phyloP scores from a whole-genome alignment of 148 eudicot genomes.

The Polygonum maritimum region DNA sequence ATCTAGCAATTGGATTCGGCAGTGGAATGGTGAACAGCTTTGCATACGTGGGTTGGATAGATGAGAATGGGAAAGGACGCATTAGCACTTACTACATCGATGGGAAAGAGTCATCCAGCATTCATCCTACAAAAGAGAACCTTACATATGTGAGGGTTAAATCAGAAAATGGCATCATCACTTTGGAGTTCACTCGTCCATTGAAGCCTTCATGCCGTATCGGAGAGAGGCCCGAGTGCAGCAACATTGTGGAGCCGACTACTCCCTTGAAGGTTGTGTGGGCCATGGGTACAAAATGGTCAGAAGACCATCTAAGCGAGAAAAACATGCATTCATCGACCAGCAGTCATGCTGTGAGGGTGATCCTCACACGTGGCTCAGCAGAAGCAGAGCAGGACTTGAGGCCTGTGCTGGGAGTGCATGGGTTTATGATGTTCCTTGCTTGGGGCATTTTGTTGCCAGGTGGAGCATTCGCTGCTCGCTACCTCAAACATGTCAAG shows the following conservation, averaged over 20 bases:
- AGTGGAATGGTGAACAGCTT: conserved; percentile 75
- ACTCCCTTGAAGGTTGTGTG: conserved; percentile 77
- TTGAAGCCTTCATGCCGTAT: conserved; percentile 56
- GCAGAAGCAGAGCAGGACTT: conserved; percentile 87
- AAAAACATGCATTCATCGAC: conserved; percentile 79
- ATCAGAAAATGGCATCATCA: conserved; percentile 89
- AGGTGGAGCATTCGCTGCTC: conserved; percentile 68
- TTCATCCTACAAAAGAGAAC: conserved; percentile 74
- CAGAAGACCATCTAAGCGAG: conserved; percentile 50
- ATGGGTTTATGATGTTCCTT: conserved; percentile 97
- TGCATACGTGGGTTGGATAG: conserved; percentile 92
- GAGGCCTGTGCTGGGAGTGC: conserved; percentile 82
- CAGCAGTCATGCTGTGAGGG: conserved; percentile 70
- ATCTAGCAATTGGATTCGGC: conserved; percentile 88
- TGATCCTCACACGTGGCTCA: conserved; percentile 70
- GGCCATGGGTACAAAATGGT: conserved; percentile 97
- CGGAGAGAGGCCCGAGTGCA: conserved; percentile 65
- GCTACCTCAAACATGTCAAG: conserved; percentile 70
- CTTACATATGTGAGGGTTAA: conserved; percentile 83
- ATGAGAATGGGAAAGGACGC: conserved; percentile 57
- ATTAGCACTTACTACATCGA: conserved; percentile 81
- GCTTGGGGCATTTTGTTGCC: conserved; percentile 95
- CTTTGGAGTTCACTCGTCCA: conserved; percentile 89
- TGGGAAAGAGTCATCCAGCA: conserved; percentile 52
- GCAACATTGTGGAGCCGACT: conserved; percentile 69